Percentiles rank a stretch among this genome's conserved stretches.
Evolutionary conservation across 257 asterid species (phyloP).

Genomic region (Ilex asprella): DNA sequence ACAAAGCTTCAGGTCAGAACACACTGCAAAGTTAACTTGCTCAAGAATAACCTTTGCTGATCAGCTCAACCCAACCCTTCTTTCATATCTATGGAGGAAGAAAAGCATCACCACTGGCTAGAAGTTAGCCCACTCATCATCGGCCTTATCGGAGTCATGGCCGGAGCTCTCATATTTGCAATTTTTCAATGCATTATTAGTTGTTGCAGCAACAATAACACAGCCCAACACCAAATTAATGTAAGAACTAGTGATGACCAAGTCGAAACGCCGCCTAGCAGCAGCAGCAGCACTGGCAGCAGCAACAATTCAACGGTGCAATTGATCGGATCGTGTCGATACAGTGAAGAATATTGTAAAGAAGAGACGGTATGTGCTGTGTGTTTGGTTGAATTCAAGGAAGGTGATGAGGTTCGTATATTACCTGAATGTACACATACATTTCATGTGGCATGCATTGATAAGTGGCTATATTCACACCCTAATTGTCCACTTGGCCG

Average conservation of each 20-base stretch:
- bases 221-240: slow-evolving; percentile 3
- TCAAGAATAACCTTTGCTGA: too few species aligned
- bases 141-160: slow-evolving; percentile 51
- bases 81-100: too few species aligned
- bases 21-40: too few species aligned
- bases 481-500: slow-evolving; percentile 57
- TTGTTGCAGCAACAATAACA: slow-evolving; percentile 6
- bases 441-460: slow-evolving; percentile 31
- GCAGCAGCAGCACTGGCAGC: not conserved
- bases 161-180: slow-evolving; percentile 44
- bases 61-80: too few species aligned
- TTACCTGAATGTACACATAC: slow-evolving; percentile 27
- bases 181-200: slow-evolving; percentile 29
- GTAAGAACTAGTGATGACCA: not conserved
- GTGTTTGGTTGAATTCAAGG: slow-evolving; percentile 34
- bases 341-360: slow-evolving; percentile 15
- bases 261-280: not conserved
- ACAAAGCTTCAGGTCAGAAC: too few species aligned
- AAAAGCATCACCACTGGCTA: slow-evolving; percentile 12
- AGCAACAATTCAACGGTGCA: slow-evolving; percentile 17
- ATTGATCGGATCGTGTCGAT: slow-evolving; percentile 23
- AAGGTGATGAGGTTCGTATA: slow-evolving; percentile 25
- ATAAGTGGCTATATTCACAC: slow-evolving; percentile 45
- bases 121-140: slow-evolving; percentile 35
- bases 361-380: slow-evolving; percentile 37